These are phyloP conservation scores for Ambrosiella xylebori DNA, from an alignment of 2,329 filamentous ascomycete species.

Conservation along the genomic window DNA sequence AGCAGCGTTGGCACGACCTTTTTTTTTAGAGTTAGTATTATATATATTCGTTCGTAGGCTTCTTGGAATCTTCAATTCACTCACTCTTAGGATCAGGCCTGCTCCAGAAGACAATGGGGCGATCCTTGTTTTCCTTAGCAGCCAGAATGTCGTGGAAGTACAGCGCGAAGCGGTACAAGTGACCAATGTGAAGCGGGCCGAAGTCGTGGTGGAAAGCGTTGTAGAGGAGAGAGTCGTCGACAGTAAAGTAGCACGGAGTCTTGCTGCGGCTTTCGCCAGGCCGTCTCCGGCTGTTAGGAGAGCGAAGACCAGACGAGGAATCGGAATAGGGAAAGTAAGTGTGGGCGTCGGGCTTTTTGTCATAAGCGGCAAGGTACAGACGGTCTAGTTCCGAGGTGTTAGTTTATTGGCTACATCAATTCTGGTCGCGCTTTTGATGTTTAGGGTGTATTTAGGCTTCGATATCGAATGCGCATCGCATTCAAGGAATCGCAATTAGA, in stretches of 20 bases:
- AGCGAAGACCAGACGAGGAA: slow-evolving; percentile 31
- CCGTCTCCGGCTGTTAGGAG: slow-evolving; percentile 25
- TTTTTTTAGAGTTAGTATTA: slow-evolving; percentile 1
- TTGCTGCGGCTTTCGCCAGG: slow-evolving; percentile 21
- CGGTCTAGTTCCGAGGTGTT: slow-evolving; percentile 44
- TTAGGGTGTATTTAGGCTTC: too few species aligned
- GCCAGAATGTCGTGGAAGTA: slow-evolving; percentile 90
- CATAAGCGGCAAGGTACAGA: slow-evolving; percentile 85
- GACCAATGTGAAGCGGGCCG: slow-evolving; percentile 89
- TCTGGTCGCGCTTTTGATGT: neutral
- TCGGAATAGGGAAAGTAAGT: slow-evolving; percentile 72
- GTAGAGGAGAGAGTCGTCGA: slow-evolving; percentile 84
- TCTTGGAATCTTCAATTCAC: neutral
- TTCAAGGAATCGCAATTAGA: neutral
- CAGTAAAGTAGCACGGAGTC: slow-evolving; percentile 81
- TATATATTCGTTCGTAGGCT: neutral
- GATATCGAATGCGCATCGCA: too few species aligned
- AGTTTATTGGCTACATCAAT: neutral
- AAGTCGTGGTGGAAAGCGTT: slow-evolving; percentile 99
- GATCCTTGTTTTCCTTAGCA: slow-evolving; percentile 74
- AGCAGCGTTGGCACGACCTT: slow-evolving; percentile 79
- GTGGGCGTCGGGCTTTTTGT: slow-evolving; percentile 59
- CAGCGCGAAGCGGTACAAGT: slow-evolving; percentile 90
- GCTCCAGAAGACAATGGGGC: slow-evolving; percentile 92
- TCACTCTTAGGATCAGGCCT: slow-evolving; percentile 75